Percentiles rank a stretch among this genome's conserved stretches.
phyloP scores from a whole-genome alignment of 2,329 filamentous ascomycete species.

The Diplodia corticola region DNA sequence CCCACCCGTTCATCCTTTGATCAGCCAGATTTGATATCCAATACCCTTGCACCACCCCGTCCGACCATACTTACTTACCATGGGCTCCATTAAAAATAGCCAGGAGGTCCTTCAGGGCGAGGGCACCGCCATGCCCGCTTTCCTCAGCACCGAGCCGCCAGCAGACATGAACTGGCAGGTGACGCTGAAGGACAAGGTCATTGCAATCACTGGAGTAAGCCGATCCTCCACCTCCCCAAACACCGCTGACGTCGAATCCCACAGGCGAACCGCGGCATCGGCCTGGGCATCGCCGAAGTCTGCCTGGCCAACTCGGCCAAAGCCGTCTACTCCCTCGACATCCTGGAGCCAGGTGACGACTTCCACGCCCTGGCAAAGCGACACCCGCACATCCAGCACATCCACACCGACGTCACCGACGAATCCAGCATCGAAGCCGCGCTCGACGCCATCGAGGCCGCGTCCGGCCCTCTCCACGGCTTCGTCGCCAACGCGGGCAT shows the following conservation, averaged over 20 bases:
- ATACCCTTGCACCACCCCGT: background rate
- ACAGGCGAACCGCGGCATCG: constrained; percentile 38
- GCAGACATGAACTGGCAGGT: constrained; percentile 50
- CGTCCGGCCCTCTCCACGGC: constrained; percentile 47
- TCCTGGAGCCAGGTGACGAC: constrained; percentile 40
- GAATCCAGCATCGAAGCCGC: constrained; percentile 45
- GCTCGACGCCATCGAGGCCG: constrained; percentile 44
- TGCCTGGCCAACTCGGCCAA: constrained; percentile 49
- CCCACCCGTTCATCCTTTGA: background rate
- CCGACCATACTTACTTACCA: background rate
- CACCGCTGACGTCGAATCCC: background rate
- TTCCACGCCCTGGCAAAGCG: constrained; percentile 41
- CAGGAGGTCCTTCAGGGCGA: constrained; percentile 13
- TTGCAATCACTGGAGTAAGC: constrained; percentile 39
- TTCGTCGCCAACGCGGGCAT: constrained; percentile 46
- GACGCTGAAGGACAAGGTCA: constrained; percentile 46
- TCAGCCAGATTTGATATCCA: no score
- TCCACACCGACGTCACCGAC: constrained; percentile 50
- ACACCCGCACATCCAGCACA: constrained; percentile 47
- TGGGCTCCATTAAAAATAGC: constrained; percentile 1
- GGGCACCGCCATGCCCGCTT: constrained; percentile 33
- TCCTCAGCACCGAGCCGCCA: constrained; percentile 46
- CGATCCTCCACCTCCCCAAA: background rate
- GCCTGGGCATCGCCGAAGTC: constrained; percentile 36
- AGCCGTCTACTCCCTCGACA: constrained; percentile 45